Base-by-base conservation (phyloP, 2,329 filamentous ascomycete species). In the Cladophialophora bantiana region DNA sequence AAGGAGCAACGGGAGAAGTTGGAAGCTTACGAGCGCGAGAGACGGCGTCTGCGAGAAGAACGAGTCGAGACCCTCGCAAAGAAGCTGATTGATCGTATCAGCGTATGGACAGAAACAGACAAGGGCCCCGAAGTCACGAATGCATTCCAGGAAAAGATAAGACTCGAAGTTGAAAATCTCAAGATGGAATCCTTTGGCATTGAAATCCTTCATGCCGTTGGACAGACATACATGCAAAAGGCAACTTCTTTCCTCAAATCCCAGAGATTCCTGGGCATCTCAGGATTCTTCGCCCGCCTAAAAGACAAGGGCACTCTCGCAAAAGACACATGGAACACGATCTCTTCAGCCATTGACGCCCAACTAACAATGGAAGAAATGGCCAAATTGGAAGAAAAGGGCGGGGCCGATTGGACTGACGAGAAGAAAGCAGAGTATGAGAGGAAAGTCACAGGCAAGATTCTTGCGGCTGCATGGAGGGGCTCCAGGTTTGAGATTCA, bases 351-450 rank as follows among this genome's bases (percentile, higher is more conserved):
- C 45, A 96, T 99, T 71, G 94, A 97, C 76, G 95, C 95, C 32
- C 95, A 99, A 82, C 90, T 97, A 83, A 97, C 94, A 67, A 97
- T 99, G 88, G 94, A 99, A 83, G 94, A 97, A 79, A 98, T 99
- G 95, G 94, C 93, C 62, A 93, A 94, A 78, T 85, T 94, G 80
- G 95, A 99, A 82, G 92, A 97, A 83, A 89, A 90, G 75, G 95
- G 94, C 61, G 95, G 95, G 58, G 95, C 97, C 64, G 93, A 97
- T 68, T 99, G 95, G 95, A 98, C 95, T 0, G 95, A 99, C 70
- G 95, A 98, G 88, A 94, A 91, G 84, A 93, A 94, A 81, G 89
- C 90, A 50, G 95, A 99, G 82, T 97, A 96, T 75, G 95, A 98
- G 84, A 90, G 94, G 76, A 89, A 90, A 73, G 94, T 98, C 31